Conservation (phyloP, 345 rosid species). For the Corchorus olitorius region DNA sequence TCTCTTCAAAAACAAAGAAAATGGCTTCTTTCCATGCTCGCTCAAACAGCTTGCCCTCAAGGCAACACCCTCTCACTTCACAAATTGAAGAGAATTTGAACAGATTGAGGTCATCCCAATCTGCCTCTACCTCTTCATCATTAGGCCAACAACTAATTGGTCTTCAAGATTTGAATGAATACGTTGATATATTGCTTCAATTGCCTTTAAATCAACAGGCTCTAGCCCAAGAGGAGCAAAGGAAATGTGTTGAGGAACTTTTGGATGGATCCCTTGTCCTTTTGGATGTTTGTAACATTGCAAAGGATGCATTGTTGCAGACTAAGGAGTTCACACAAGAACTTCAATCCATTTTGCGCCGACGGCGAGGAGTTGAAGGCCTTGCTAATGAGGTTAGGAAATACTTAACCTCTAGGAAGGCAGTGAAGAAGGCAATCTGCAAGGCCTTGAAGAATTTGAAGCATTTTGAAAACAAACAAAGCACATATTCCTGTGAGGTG, state of each 20-base stretch:
- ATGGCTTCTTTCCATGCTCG: conserved; percentile 32
- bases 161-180: conserved; percentile 30
- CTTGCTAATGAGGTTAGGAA: too few species aligned
- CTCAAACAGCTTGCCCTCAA: conserved; percentile 34
- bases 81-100: conserved; percentile 28
- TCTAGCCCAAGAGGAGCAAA: conserved; percentile 22
- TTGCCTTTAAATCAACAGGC: conserved; percentile 26
- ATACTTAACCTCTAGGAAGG: conserved; percentile 30
- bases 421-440: conserved; percentile 41
- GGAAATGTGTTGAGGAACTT: conserved; percentile 20
- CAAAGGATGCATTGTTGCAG: conserved; percentile 32
- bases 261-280: conserved; percentile 34
- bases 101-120: conserved; percentile 29
- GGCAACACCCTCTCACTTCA: conserved; percentile 28
- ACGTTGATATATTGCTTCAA: conserved; percentile 22
- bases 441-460: conserved; percentile 37
- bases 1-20: conserved; percentile 11
- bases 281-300: conserved; percentile 30
- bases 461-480: conserved; percentile 18
- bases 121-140: conserved; percentile 26
- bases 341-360: too few species aligned
- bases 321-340: too few species aligned
- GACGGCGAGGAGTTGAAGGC: too few species aligned
- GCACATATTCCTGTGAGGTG: conserved; percentile 1
- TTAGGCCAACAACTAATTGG: conserved; percentile 17